Evolutionary conservation across 2,329 filamentous ascomycete genomes (phyloP).

Genomic region (Metarhizium guizhouense): DNA sequence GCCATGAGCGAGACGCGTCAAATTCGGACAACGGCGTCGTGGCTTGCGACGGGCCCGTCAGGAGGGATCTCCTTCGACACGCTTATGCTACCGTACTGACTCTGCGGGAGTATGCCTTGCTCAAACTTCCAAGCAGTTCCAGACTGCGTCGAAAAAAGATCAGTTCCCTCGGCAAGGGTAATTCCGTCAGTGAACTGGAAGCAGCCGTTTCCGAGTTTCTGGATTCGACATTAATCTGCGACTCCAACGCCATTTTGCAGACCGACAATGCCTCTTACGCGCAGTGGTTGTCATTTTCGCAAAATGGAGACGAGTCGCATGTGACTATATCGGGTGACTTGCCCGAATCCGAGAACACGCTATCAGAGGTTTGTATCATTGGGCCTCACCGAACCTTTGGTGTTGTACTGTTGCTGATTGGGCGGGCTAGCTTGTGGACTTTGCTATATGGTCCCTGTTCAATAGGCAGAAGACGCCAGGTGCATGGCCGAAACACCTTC

Average conservation of each 20-base stretch:
- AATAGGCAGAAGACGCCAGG: slow-evolving; percentile 38
- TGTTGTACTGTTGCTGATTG: neutral
- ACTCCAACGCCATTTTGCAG: slow-evolving; percentile 19
- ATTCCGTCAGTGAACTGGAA: slow-evolving; percentile 23
- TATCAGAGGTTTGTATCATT: slow-evolving; percentile 47
- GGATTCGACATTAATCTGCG: slow-evolving; percentile 61
- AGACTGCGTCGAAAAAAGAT: slow-evolving; percentile 52
- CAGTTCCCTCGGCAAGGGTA: slow-evolving; percentile 29
- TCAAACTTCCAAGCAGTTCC: slow-evolving; percentile 57
- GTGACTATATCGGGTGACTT: slow-evolving; percentile 42
- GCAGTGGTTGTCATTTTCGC: slow-evolving; percentile 53
- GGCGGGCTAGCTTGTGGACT: slow-evolving; percentile 61
- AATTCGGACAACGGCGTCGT: neutral
- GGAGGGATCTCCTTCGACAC: slow-evolving; percentile 56
- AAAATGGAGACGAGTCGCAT: slow-evolving; percentile 49
- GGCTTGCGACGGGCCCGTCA: slow-evolving; percentile 16
- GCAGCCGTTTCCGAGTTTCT: slow-evolving; percentile 47
- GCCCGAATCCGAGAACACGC: slow-evolving; percentile 39
- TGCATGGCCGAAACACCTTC: slow-evolving; percentile 57
- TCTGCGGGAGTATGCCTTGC: slow-evolving; percentile 62
- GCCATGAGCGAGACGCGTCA: neutral
- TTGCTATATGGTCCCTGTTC: slow-evolving; percentile 71
- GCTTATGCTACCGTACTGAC: slow-evolving; percentile 60
- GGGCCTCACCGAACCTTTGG: slow-evolving; percentile 1
- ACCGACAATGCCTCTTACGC: slow-evolving; percentile 35